Evolutionary conservation across 192 early-diverging fungal species (phyloP).

Genomic region (Spizellomyces sp.): DNA sequence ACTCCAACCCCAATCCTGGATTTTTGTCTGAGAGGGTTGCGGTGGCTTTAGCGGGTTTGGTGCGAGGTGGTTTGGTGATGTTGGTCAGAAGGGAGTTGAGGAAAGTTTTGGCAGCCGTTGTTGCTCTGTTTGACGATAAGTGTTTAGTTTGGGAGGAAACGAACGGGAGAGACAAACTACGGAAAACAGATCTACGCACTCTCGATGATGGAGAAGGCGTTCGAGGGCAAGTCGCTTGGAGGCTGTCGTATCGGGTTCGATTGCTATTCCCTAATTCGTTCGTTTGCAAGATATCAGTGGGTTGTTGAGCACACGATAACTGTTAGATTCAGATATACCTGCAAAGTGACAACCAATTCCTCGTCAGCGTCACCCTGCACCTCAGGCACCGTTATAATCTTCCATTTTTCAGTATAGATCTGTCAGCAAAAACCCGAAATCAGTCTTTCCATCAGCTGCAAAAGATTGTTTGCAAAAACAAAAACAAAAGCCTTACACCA

Average conservation of each 20-base stretch:
- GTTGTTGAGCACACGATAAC: background rate
- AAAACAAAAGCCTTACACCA: slow-evolving; percentile 31
- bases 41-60: slow-evolving; percentile 2
- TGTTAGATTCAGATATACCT: slow-evolving; percentile 14
- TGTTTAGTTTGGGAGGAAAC: background rate
- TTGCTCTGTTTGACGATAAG: slow-evolving; percentile 17
- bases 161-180: background rate
- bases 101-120: slow-evolving; percentile 36
- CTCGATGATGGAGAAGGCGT: slow-evolving; percentile 18
- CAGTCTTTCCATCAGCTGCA: background rate
- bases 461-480: background rate
- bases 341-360: slow-evolving; percentile 28
- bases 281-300: slow-evolving; percentile 1
- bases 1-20: too few relatives aligned
- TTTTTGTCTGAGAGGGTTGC: background rate
- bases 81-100: slow-evolving; percentile 24
- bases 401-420: slow-evolving; percentile 49
- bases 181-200: slow-evolving; percentile 27
- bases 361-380: background rate
- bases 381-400: slow-evolving; percentile 29
- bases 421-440: background rate
- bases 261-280: slow-evolving; percentile 47
- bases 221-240: slow-evolving; percentile 38
- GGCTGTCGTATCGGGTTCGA: slow-evolving; percentile 38
- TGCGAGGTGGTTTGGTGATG: slow-evolving; percentile 1